Conservation (phyloP, 2,329 filamentous ascomycete species). For the Magnaporthales sp. region DNA sequence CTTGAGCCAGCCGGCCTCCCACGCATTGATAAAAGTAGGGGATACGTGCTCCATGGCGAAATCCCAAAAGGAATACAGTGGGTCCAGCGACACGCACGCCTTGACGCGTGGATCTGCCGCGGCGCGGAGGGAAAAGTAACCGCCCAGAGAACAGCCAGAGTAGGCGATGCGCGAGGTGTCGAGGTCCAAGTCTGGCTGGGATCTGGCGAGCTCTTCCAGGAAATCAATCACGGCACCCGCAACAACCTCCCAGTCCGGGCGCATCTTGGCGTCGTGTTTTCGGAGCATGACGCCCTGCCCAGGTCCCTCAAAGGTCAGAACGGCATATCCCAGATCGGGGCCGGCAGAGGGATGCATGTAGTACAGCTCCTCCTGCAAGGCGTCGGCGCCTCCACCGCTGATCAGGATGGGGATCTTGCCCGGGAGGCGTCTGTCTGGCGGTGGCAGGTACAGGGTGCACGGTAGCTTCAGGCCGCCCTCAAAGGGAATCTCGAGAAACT, state of each 20-base stretch:
- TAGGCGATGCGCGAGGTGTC: conserved; percentile 17
- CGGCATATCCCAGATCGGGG: conserved; percentile 22
- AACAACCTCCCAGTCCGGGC: conserved; percentile 20
- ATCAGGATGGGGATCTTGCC: conserved; percentile 19
- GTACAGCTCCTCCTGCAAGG: conserved; percentile 23
- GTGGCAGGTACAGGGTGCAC: conserved; percentile 17
- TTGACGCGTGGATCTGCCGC: conserved; percentile 8
- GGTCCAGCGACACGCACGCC: conserved; percentile 9
- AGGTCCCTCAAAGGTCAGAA: conserved; percentile 28
- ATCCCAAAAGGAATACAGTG: conserved; percentile 14
- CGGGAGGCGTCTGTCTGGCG: conserved; percentile 6
- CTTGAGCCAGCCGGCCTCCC: conserved; percentile 18
- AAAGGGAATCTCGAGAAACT: neutral
- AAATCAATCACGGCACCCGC: conserved; percentile 14
- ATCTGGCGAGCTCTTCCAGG: conserved; percentile 8
- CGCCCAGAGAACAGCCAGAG: conserved; percentile 10
- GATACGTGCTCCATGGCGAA: conserved; percentile 15
- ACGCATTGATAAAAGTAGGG: conserved; percentile 14
- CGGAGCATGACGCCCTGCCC: conserved; percentile 25
- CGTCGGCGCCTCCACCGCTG: conserved; percentile 19
- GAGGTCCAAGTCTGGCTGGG: conserved; percentile 12
- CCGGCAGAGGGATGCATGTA: conserved; percentile 14
- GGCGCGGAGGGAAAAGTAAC: conserved; percentile 10
- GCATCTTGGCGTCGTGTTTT: conserved; percentile 12
- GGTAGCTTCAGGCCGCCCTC: neutral